Evolutionary conservation across 129 eudicot genomes (phyloP).

Genomic region (Artemisia argyi): DNA sequence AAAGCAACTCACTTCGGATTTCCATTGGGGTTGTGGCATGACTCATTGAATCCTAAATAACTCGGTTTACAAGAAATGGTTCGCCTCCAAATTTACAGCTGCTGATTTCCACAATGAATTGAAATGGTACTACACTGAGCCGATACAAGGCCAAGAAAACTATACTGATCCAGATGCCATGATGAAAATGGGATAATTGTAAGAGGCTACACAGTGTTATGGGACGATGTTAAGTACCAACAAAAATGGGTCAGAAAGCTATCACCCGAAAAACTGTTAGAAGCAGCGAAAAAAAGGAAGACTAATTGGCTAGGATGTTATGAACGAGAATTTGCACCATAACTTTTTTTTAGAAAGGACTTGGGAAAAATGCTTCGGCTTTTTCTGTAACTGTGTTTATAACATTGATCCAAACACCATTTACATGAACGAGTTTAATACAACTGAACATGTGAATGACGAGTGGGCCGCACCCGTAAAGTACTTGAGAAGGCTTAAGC

Average conservation of each 20-base stretch:
- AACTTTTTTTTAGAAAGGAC: constrained; percentile 52
- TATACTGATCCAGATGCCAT: constrained; percentile 46
- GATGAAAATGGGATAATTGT: constrained; percentile 50
- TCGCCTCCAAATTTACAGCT: constrained; percentile 42
- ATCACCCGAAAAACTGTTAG: constrained; percentile 25
- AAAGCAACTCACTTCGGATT: constrained; percentile 40
- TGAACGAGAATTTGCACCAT: constrained; percentile 75
- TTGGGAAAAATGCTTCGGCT: constrained; percentile 47
- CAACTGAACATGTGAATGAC: no score
- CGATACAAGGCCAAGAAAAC: constrained; percentile 34
- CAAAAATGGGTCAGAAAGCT: constrained; percentile 53
- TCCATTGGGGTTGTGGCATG: constrained; percentile 50
- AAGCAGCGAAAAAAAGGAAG: constrained; percentile 43
- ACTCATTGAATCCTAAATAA: constrained; percentile 40
- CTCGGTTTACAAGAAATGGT: constrained; percentile 41
- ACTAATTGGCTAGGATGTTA: constrained; percentile 74
- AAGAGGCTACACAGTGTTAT: constrained; percentile 77
- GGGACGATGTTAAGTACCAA: constrained; percentile 59
- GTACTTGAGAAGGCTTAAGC: no score
- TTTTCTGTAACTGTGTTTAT: constrained; percentile 29
- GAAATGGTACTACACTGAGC: constrained; percentile 40
- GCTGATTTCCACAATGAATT: constrained; percentile 48
- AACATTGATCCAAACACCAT: constrained; percentile 33
- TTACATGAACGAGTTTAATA: no score
- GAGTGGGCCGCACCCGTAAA: no score